phyloP scores from a whole-genome alignment of 2,329 filamentous ascomycete genomes.

The Elsinoe australis region DNA sequence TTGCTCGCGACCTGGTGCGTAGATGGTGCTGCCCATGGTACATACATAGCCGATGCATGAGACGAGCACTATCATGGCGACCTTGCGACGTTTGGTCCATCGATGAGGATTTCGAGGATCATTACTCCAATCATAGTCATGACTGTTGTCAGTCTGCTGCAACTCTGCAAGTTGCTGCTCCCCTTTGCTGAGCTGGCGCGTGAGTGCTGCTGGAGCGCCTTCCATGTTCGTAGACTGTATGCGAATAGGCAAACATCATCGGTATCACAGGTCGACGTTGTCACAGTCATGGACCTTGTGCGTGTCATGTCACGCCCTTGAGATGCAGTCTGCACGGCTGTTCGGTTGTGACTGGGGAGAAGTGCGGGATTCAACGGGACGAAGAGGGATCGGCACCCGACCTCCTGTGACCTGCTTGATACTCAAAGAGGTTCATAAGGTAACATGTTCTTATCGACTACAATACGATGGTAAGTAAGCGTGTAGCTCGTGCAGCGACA shows the following conservation, averaged over 20 bases:
- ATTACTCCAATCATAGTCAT: constrained; percentile 2
- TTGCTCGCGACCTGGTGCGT: constrained; percentile 12
- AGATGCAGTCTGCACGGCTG: constrained; percentile 3
- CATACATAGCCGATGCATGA: constrained; percentile 16
- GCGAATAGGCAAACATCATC: background rate
- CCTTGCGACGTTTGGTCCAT: constrained; percentile 11
- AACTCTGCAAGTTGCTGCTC: constrained; percentile 2
- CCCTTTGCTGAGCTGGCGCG: constrained; percentile 7
- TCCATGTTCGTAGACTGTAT: background rate
- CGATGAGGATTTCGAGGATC: constrained; percentile 9
- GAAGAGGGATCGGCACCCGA: background rate
- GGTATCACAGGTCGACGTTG: background rate
- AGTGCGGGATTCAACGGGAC: constrained; percentile 1
- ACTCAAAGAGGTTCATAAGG: background rate
- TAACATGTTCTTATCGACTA: background rate
- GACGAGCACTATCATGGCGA: constrained; percentile 4
- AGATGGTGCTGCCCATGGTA: constrained; percentile 15
- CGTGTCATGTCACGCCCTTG: background rate
- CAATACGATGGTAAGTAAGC: no score
- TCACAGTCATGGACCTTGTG: background rate
- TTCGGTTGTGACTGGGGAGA: background rate
- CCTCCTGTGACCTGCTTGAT: background rate
- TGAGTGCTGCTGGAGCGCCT: constrained; percentile 7
- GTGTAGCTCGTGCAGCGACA: no score
- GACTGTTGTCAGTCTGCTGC: background rate